Evolutionary conservation across 1,284 basidiomycete species (phyloP), one percentile per base, ranked within the genome.

Genomic region (Fomitopsis schrenkii): DNA sequence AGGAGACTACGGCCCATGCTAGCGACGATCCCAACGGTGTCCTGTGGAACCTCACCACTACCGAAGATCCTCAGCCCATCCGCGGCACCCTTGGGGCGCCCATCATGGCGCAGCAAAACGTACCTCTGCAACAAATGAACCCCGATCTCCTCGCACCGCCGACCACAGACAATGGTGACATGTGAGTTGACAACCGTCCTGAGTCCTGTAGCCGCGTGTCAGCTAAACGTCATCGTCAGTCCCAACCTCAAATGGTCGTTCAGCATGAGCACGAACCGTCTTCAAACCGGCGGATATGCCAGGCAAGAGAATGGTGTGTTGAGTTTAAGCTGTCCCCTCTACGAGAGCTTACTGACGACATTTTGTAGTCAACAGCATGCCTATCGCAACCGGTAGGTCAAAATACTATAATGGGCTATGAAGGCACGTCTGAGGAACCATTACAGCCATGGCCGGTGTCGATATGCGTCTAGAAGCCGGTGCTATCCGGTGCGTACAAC

Each of bases 221-320:
- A 26, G 12, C 36, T 9, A 5, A 33, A n/a, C 22, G 9, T 28
- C 55, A 54, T 36, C 48, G 41, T 30, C 63, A 86, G 85, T 17
- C 62, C 69, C 15, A 87, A 88, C 65, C 81, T 84, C 12, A 90
- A 89, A 70, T 91, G 89, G 89, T 83, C 88, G 0, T 88, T 90
- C 71, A 74, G 77, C 61, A 71, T 90, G 62, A 88, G 86, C 60
- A 83, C 86, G 71, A 90, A 88, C 68, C 83, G 87, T 40, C 72
- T 91, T 5, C 83, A 86, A 63, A 83, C 83, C 0, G 89, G 89
- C 42, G 89, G 89, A 2, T 91, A 88, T 88, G 86, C 87, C 42
- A 80, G 88, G 58, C 80, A 88, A 64, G 79, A 89, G 71, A 89
- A 88, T 64, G 68, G 86, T 85, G 48, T 77, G 65, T 54, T 12